Evolutionary conservation across 2,329 filamentous ascomycete species (phyloP).

Genomic region (Pestalotiopsis sp.): DNA sequence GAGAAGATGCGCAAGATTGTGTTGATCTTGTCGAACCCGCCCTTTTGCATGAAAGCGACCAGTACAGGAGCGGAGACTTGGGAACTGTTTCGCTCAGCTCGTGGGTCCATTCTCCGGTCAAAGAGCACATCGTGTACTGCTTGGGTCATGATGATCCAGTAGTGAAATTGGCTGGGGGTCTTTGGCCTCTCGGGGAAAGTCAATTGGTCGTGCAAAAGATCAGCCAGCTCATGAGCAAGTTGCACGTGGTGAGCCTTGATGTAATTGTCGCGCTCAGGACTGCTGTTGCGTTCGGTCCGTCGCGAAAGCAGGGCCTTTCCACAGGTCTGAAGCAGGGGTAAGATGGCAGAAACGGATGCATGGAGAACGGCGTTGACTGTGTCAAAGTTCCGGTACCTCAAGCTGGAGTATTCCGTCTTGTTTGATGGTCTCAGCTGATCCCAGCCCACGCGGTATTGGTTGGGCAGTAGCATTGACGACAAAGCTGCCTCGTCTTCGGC

Average conservation of each 20-base stretch:
- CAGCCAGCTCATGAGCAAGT: slow-evolving; percentile 68
- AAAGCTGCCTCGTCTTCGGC: slow-evolving; percentile 31
- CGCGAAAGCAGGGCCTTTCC: slow-evolving; percentile 81
- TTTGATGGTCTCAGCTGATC: slow-evolving; percentile 23
- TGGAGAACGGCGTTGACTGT: slow-evolving; percentile 77
- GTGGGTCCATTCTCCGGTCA: slow-evolving; percentile 55
- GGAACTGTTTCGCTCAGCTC: slow-evolving; percentile 49
- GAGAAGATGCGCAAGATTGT: slow-evolving; percentile 72
- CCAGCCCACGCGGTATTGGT: slow-evolving; percentile 26
- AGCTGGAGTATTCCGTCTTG: slow-evolving; percentile 29
- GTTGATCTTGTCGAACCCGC: slow-evolving; percentile 75
- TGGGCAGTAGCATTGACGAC: slow-evolving; percentile 26
- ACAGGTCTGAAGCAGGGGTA: slow-evolving; percentile 82
- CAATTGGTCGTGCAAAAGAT: slow-evolving; percentile 70
- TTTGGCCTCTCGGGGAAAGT: slow-evolving; percentile 46
- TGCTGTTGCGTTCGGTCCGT: slow-evolving; percentile 43
- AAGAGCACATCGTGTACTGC: slow-evolving; percentile 79
- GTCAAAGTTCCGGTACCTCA: slow-evolving; percentile 73
- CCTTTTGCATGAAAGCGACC: slow-evolving; percentile 81
- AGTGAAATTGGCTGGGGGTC: slow-evolving; percentile 70
- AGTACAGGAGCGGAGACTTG: slow-evolving; percentile 76
- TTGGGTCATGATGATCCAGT: slow-evolving; percentile 81
- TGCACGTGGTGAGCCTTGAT: slow-evolving; percentile 55
- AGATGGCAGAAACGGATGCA: slow-evolving; percentile 77
- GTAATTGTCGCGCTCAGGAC: slow-evolving; percentile 56